phyloP scores from a whole-genome alignment of 805 yeast genomes.

The Saccharomycopsis sp. region DNA sequence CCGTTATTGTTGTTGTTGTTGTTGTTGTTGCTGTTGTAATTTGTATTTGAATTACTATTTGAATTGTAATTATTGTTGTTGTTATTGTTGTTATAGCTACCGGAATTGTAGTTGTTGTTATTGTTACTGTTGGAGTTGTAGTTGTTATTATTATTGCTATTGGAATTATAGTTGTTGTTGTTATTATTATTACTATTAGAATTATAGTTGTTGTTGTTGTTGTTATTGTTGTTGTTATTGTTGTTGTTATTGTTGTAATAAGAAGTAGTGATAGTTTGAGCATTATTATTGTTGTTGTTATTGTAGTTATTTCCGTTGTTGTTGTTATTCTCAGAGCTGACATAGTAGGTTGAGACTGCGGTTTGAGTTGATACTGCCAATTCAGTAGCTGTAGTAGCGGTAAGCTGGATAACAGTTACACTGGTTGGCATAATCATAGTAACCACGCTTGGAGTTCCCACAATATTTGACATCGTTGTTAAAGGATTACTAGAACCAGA shows the following conservation, averaged over 20 bases:
- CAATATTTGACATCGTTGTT: neutral
- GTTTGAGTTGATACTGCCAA: neutral
- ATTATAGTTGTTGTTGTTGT: neutral
- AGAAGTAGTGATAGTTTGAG: too few species aligned
- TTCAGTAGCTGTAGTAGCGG: neutral
- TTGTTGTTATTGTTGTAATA: neutral
- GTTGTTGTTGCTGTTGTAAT: neutral
- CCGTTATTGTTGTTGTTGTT: conserved; percentile 3
- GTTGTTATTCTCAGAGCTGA: neutral
- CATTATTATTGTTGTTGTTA: neutral
- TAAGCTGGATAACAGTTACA: conserved; percentile 4
- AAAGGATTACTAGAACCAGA: conserved; percentile 5
- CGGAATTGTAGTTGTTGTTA: conserved; percentile 6
- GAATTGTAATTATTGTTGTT: neutral
- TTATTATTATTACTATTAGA: neutral
- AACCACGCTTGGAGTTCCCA: conserved; percentile 5
- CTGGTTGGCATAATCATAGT: neutral
- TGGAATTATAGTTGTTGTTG: conserved; percentile 1
- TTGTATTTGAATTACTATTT: neutral
- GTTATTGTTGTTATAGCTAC: neutral
- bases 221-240: neutral
- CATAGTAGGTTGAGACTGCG: neutral
- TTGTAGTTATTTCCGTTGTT: neutral
- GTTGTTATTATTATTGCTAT: conserved; percentile 7
- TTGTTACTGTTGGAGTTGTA: conserved; percentile 6